Conservation (phyloP, 805 yeast genomes). For the Yamadazyma akitaensis region DNA sequence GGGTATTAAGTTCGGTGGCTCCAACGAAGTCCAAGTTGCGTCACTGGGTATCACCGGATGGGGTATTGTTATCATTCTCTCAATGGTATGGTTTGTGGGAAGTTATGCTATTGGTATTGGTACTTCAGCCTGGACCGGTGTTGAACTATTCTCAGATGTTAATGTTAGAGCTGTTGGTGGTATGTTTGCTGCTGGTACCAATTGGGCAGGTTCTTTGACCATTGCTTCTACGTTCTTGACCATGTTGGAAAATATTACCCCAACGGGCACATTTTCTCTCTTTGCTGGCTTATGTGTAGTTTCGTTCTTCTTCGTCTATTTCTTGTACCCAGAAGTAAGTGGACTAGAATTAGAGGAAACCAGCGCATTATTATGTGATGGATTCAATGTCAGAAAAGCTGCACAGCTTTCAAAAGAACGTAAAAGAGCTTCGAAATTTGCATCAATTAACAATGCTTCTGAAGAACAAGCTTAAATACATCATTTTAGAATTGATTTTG, state of each 20-base stretch:
- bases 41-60: constrained; percentile 60
- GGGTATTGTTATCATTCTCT: constrained; percentile 83
- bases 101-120: constrained; percentile 94
- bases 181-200: constrained; percentile 85
- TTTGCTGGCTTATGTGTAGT: constrained; percentile 79
- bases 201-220: constrained; percentile 92
- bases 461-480: background rate
- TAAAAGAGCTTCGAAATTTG: constrained; percentile 23
- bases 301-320: constrained; percentile 70
- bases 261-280: constrained; percentile 90
- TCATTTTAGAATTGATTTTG: background rate
- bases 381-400: constrained; percentile 73
- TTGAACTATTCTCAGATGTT: constrained; percentile 87
- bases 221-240: constrained; percentile 92
- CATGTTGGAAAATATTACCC: constrained; percentile 89
- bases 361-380: constrained; percentile 73
- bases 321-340: constrained; percentile 89
- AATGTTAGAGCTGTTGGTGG: constrained; percentile 90
- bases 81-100: constrained; percentile 85
- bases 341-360: constrained; percentile 91
- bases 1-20: constrained; percentile 51
- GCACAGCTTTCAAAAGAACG: constrained; percentile 35
- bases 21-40: constrained; percentile 38
- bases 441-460: background rate
- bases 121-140: constrained; percentile 97